Evolutionary conservation across 805 yeast genomes (phyloP).

Genomic region (Schwanniomyces yamadae): DNA sequence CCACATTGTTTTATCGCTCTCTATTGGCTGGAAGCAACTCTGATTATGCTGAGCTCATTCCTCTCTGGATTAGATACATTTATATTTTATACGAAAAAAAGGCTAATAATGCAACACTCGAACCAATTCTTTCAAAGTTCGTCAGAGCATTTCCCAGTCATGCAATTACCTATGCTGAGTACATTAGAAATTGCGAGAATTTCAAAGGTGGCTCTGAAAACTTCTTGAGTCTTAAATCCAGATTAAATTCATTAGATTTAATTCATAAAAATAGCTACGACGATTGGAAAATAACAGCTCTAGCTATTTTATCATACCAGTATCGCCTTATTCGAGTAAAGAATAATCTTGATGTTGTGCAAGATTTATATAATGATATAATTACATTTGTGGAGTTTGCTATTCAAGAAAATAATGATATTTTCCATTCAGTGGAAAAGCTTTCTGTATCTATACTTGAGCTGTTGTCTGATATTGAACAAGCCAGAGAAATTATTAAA

Average conservation of each 20-base stretch:
- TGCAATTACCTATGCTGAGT: slow-evolving; percentile 26
- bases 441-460: slow-evolving; percentile 35
- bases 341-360: slow-evolving; percentile 7
- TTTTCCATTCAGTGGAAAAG: slow-evolving; percentile 46
- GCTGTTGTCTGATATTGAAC: slow-evolving; percentile 22
- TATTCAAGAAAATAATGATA: slow-evolving; percentile 26
- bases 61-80: slow-evolving; percentile 30
- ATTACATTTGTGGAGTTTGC: slow-evolving; percentile 23
- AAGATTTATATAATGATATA: slow-evolving; percentile 19
- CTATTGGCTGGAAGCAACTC: slow-evolving; percentile 7
- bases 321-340: slow-evolving; percentile 4
- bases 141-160: slow-evolving; percentile 23
- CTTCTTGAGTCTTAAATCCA: slow-evolving; percentile 6
- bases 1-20: slow-evolving; percentile 32
- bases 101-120: slow-evolving; percentile 6
- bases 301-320: slow-evolving; percentile 20
- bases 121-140: slow-evolving; percentile 17
- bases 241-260: slow-evolving; percentile 14
- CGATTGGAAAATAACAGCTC: slow-evolving; percentile 34
- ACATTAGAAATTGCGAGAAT: slow-evolving; percentile 16
- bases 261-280: slow-evolving; percentile 17
- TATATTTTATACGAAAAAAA: slow-evolving; percentile 22
- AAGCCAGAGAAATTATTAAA: slow-evolving; percentile 24
- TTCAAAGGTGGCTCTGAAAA: slow-evolving; percentile 10
- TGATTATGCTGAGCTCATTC: slow-evolving; percentile 16